Conservation (phyloP, 176 grass and related monocot species). For the Eleusine coracana region DNA sequence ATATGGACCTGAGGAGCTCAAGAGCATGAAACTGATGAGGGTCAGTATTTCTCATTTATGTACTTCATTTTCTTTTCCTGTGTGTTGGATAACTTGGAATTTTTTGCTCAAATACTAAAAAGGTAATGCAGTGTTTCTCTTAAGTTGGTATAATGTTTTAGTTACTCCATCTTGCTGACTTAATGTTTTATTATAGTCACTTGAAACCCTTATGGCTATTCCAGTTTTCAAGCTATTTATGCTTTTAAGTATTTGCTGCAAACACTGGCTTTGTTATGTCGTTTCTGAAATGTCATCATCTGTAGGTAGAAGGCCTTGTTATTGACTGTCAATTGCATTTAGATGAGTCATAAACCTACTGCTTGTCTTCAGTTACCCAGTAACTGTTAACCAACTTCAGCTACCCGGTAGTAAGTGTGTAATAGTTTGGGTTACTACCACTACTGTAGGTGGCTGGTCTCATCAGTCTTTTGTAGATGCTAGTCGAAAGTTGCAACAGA, state of each 20-base stretch:
- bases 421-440: background rate
- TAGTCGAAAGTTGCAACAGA: background rate
- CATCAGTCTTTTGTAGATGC: background rate
- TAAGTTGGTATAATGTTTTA: slow-evolving; percentile 10
- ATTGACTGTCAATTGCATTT: background rate
- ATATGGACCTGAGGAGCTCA: slow-evolving; percentile 82
- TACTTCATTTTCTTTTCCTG: slow-evolving; percentile 12
- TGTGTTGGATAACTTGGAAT: background rate
- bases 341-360: background rate
- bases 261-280: background rate
- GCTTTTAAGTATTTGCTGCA: slow-evolving; percentile 10
- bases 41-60: slow-evolving; percentile 53
- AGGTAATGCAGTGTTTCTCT: background rate
- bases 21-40: slow-evolving; percentile 84
- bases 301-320: background rate
- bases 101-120: background rate
- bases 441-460: too few species aligned
- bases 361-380: background rate
- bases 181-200: background rate
- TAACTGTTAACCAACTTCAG: background rate
- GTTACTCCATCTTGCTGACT: background rate
- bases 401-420: background rate
- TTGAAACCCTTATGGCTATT: background rate
- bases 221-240: background rate
- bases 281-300: slow-evolving; percentile 7